Conservation (phyloP, 345 rosid genomes). For the Anacardium occidentale region DNA sequence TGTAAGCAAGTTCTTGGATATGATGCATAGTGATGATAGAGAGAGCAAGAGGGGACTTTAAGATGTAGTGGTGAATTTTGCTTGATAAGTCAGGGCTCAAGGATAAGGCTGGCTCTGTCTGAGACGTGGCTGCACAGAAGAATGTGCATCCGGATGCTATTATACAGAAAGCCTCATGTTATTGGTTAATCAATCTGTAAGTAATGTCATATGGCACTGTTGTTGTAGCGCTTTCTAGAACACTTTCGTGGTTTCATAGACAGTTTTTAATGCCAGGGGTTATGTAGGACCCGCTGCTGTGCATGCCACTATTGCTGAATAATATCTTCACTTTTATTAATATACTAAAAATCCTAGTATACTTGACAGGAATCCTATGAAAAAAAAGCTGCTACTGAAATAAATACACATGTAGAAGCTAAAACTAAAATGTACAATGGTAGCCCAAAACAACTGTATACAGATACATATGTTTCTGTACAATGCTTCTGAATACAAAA, state of each 20-base stretch:
- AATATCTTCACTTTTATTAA: too few species aligned
- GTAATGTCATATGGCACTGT: conserved; percentile 98
- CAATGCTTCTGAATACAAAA: too few species aligned
- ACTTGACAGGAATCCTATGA: too few species aligned
- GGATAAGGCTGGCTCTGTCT: conserved; percentile 88
- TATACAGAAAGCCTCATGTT: conserved; percentile 68
- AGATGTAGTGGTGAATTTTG: conserved; percentile 84
- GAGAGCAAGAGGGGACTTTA: conserved; percentile 96
- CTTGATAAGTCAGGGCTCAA: conserved; percentile 89
- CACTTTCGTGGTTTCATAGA: conserved; percentile 84
- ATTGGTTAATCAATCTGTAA: conserved; percentile 92
- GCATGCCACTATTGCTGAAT: too few species aligned
- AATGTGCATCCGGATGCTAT: conserved; percentile 84
- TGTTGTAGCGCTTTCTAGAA: conserved; percentile 72
- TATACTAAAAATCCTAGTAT: too few species aligned
- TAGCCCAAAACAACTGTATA: too few species aligned
- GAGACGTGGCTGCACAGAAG: conserved; percentile 87
- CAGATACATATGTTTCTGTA: too few species aligned
- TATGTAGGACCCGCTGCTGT: too few species aligned
- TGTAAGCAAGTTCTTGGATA: conserved; percentile 65
- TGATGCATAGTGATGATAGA: conserved; percentile 93
- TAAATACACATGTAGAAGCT: too few species aligned
- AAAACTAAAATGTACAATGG: too few species aligned
- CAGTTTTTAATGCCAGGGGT: conserved; percentile 80
- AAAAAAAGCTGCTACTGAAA: too few species aligned